Evolutionary conservation across 805 yeast species (phyloP).

Genomic region (Lachancea nothofagi): DNA sequence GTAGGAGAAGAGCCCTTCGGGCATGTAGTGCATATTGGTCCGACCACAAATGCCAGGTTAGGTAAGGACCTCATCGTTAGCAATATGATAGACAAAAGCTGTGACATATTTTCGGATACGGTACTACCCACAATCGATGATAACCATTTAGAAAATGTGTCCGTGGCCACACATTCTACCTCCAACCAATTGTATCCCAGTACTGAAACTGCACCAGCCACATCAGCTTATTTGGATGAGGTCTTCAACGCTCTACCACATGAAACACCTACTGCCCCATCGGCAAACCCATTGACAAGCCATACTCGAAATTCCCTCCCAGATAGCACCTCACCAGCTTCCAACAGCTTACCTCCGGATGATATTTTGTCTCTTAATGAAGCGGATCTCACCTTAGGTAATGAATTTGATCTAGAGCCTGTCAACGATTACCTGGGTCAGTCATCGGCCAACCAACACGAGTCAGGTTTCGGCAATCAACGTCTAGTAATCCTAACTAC

Average conservation of each 20-base stretch:
- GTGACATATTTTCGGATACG: conserved; percentile 19
- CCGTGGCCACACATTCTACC: conserved; percentile 2
- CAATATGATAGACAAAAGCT: conserved; percentile 29
- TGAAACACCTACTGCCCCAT: conserved; percentile 3
- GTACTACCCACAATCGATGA: conserved; percentile 9
- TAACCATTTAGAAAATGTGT: neutral
- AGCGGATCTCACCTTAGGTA: conserved; percentile 2
- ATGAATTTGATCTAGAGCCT: conserved; percentile 6
- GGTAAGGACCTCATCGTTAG: conserved; percentile 17
- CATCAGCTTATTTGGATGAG: conserved; percentile 23
- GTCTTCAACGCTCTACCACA: conserved; percentile 15
- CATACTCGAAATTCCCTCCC: conserved; percentile 2
- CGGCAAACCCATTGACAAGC: neutral
- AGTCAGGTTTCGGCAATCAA: conserved; percentile 7
- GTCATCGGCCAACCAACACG: neutral
- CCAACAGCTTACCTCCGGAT: conserved; percentile 3
- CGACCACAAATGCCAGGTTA: neutral
- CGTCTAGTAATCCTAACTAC: conserved; percentile 13
- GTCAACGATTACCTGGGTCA: conserved; percentile 2
- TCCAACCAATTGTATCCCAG: conserved; percentile 4
- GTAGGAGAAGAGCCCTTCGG: conserved; percentile 5
- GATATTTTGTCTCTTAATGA: conserved; percentile 3
- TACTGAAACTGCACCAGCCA: conserved; percentile 14
- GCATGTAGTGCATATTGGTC: neutral
- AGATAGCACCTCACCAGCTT: conserved; percentile 3